phyloP scores from a whole-genome alignment of 2,329 filamentous ascomycete species.

The Ophiostoma quercus region DNA sequence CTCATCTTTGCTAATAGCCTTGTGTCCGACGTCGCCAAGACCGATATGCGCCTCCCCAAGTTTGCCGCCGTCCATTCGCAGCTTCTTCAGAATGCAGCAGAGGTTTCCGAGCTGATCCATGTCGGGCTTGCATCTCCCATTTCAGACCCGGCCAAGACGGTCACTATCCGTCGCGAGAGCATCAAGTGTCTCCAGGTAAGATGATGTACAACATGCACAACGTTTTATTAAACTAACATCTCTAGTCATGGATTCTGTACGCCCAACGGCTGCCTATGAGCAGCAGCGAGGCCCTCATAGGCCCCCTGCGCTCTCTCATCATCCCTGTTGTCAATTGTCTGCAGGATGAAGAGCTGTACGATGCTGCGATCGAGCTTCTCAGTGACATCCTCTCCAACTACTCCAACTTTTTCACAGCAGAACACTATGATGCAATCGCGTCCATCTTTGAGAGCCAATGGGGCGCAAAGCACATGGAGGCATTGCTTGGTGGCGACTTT shows the following conservation, averaged over 20 bases:
- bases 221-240: not conserved
- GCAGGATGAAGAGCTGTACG: constrained; percentile 52
- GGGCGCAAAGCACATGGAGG: constrained; percentile 52
- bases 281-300: constrained; percentile 52
- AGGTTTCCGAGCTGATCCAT: constrained; percentile 46
- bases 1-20: constrained; percentile 61
- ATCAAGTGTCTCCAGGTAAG: constrained; percentile 58
- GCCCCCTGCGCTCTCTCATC: constrained; percentile 56
- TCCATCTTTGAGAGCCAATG: constrained; percentile 57
- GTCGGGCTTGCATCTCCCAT: constrained; percentile 23
- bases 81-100: constrained; percentile 47
- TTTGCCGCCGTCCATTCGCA: constrained; percentile 51
- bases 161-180: constrained; percentile 47
- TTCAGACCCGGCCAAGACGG: constrained; percentile 8
- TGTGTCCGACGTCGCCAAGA: constrained; percentile 62
- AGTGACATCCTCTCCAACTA: constrained; percentile 61
- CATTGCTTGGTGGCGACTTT: constrained; percentile 54
- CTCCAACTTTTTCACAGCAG: constrained; percentile 54
- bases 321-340: constrained; percentile 57
- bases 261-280: constrained; percentile 57
- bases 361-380: constrained; percentile 58
- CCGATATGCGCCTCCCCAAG: constrained; percentile 57
- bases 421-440: constrained; percentile 54
- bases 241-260: constrained; percentile 67
- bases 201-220: not conserved